Evolutionary conservation across 352 stramenopile species (phyloP).

Genomic region (Globisporangium rhizosaccharum): DNA sequence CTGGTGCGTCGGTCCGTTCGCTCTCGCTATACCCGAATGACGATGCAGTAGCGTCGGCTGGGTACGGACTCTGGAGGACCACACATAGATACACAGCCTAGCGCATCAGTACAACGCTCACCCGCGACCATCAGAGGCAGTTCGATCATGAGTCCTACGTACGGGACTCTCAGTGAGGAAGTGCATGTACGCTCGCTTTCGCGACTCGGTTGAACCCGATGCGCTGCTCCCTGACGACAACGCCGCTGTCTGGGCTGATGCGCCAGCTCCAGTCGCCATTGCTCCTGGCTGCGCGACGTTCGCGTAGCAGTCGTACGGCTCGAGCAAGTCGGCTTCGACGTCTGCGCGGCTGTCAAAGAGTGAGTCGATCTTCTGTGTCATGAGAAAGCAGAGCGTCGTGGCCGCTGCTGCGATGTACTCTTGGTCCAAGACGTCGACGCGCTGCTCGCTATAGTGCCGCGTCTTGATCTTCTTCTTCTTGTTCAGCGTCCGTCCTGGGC

Average conservation of each 20-base stretch:
- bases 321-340: slow-evolving; percentile 38
- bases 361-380: slow-evolving; percentile 82
- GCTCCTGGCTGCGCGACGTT: slow-evolving; percentile 11
- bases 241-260: neutral
- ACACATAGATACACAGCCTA: neutral
- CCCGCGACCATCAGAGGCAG: neutral
- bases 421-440: slow-evolving; percentile 54
- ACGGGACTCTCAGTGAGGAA: slow-evolving; percentile 62
- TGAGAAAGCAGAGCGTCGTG: slow-evolving; percentile 77
- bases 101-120: neutral
- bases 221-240: neutral
- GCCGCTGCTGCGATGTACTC: slow-evolving; percentile 77
- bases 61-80: slow-evolving; percentile 11
- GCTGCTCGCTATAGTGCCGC: slow-evolving; percentile 18
- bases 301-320: slow-evolving; percentile 78
- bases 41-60: slow-evolving; percentile 13
- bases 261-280: neutral
- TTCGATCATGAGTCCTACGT: slow-evolving; percentile 8
- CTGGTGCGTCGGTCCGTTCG: slow-evolving; percentile 24
- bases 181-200: slow-evolving; percentile 75
- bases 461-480: slow-evolving; percentile 64
- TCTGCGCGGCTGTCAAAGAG: slow-evolving; percentile 60
- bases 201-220: slow-evolving; percentile 19
- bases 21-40: slow-evolving; percentile 33
- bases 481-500: slow-evolving; percentile 16